Evolutionary conservation across 1,284 basidiomycete genomes (phyloP).

Genomic region (Athelia psychrophila): DNA sequence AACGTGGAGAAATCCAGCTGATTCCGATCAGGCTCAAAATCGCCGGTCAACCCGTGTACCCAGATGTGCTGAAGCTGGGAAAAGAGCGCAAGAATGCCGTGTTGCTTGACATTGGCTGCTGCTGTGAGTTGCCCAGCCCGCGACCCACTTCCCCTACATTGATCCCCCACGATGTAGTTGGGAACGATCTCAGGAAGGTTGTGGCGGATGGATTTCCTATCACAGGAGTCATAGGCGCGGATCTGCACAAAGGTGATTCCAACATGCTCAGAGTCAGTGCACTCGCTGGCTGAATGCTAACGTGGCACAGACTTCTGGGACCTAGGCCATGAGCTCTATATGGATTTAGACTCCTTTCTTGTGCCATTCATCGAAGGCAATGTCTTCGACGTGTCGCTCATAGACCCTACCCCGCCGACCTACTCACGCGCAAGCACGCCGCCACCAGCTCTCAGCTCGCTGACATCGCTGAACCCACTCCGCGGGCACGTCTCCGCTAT

Average conservation of each 20-base stretch:
- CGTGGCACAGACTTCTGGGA: constrained; percentile 32
- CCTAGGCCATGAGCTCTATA: constrained; percentile 35
- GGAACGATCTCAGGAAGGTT: constrained; percentile 40
- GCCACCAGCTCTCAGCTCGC: constrained; percentile 26
- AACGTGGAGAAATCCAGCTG: neutral
- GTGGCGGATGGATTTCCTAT: constrained; percentile 37
- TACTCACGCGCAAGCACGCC: constrained; percentile 18
- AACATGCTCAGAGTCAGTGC: constrained; percentile 27
- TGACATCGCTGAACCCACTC: constrained; percentile 41
- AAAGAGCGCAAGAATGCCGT: constrained; percentile 38
- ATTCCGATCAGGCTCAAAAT: constrained; percentile 36
- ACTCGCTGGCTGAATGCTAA: constrained; percentile 9
- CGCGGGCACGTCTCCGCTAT: constrained; percentile 44
- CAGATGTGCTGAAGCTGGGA: constrained; percentile 35
- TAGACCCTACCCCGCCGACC: constrained; percentile 27
- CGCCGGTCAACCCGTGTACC: constrained; percentile 40
- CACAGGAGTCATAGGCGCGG: constrained; percentile 29
- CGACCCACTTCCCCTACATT: no score
- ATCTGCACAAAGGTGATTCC: constrained; percentile 28
- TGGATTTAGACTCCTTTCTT: constrained; percentile 36
- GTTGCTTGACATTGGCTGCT: constrained; percentile 47
- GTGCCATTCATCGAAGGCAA: constrained; percentile 46
- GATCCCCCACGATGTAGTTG: constrained; percentile 30
- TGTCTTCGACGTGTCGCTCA: constrained; percentile 34
- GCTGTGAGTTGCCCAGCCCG: constrained; percentile 40